Evolutionary conservation across 2,329 filamentous ascomycete species (phyloP).

Genomic region (Blumeriella jaapii): DNA sequence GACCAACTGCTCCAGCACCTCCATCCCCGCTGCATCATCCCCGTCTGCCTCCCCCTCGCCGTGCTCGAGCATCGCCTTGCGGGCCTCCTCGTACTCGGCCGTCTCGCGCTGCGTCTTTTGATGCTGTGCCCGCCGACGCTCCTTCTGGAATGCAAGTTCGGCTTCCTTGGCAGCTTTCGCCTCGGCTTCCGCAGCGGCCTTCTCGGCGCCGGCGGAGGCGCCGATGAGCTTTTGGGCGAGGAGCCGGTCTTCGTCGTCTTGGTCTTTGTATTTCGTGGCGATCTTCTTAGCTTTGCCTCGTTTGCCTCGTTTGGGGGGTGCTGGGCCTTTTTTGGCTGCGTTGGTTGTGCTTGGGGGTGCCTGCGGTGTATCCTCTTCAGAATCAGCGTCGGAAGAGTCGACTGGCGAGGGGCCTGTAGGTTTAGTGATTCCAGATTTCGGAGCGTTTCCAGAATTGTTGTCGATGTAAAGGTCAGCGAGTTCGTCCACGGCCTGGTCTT

Average conservation of each 20-base stretch:
- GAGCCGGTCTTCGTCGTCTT: conserved; percentile 86
- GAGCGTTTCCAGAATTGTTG: background rate
- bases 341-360: conserved; percentile 22
- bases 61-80: conserved; percentile 47
- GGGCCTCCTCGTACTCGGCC: conserved; percentile 63
- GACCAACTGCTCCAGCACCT: conserved; percentile 58
- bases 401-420: too few species aligned
- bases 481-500: conserved; percentile 20
- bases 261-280: conserved; percentile 79
- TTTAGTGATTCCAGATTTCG: conserved; percentile 18
- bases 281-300: conserved; percentile 77
- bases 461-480: conserved; percentile 12
- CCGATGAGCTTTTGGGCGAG: conserved; percentile 83
- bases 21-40: conserved; percentile 57
- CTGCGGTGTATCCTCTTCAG: background rate
- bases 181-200: conserved; percentile 55
- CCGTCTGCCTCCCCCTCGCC: conserved; percentile 59
- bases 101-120: conserved; percentile 64
- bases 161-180: conserved; percentile 60
- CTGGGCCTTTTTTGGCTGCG: conserved; percentile 29
- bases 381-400: too few species aligned
- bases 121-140: conserved; percentile 71
- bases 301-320: conserved; percentile 57
- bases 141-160: conserved; percentile 57
- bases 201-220: conserved; percentile 53